A percentile compares a stretch with the other conserved stretches of the same genome.
These are phyloP conservation scores for Penicillium janthinellum DNA, from an alignment of 2,329 filamentous ascomycete genomes.

Conservation along the genomic window DNA sequence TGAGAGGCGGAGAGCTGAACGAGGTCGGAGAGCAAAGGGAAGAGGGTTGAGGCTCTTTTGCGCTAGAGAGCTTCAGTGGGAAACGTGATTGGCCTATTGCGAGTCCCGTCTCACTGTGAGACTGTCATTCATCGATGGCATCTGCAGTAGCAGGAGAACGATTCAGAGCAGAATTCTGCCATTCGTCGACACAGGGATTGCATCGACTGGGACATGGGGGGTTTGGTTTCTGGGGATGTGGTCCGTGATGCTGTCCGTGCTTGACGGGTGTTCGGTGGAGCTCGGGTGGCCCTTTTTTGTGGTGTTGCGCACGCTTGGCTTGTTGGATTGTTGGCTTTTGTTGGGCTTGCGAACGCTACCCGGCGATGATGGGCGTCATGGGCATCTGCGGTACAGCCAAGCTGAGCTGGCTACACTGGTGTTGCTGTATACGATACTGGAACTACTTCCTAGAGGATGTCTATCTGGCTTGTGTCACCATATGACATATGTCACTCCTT, in stretches of 20 bases:
- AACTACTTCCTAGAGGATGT: not conserved
- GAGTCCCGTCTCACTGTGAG: conserved; percentile 4
- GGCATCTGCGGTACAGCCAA: not conserved
- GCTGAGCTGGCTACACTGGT: not conserved
- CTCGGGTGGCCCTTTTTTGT: conserved; percentile 1
- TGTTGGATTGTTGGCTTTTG: not conserved
- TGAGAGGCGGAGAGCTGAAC: conserved; percentile 3
- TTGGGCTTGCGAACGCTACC: not conserved
- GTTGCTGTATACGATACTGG: no score
- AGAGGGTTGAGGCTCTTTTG: conserved; percentile 9
- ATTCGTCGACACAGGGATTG: conserved; percentile 1
- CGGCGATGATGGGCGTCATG: not conserved
- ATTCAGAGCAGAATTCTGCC: not conserved
- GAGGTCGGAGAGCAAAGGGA: not conserved
- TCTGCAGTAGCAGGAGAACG: conserved; percentile 2
- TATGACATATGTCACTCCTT: not conserved
- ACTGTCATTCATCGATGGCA: conserved; percentile 3
- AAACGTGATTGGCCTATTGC: conserved; percentile 1
- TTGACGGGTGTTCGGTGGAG: conserved; percentile 16
- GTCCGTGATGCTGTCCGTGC: conserved; percentile 26
- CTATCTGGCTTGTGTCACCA: not conserved
- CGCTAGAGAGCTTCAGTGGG: conserved; percentile 6
- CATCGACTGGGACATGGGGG: not conserved
- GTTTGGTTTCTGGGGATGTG: conserved; percentile 12
- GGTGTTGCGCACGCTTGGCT: not conserved